phyloP scores from a whole-genome alignment of 83 land plant genomes.

The Picea abies region DNA sequence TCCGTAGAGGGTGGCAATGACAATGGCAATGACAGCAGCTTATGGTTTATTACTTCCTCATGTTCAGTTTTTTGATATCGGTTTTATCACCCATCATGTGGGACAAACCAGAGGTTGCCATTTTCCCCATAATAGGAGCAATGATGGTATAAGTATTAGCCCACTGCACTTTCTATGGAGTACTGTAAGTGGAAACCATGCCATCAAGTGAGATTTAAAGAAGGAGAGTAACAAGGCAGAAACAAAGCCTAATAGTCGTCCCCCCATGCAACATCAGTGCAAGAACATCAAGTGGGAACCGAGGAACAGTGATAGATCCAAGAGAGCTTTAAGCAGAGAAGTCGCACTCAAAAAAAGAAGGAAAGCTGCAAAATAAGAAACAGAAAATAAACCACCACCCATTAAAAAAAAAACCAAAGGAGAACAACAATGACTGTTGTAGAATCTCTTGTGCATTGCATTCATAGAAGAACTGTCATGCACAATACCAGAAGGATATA shows the following conservation, averaged over 20 bases:
- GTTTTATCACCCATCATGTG: no score
- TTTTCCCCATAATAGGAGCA: no score
- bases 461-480: not conserved
- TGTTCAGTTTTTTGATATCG: no score
- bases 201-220: not conserved
- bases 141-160: no score
- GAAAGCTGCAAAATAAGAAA: not conserved
- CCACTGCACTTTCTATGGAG: no score
- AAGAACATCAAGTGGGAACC: slow-evolving; percentile 4
- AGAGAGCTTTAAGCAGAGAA: not conserved
- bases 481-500: no score
- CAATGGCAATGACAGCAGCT: no score
- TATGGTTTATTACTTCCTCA: no score
- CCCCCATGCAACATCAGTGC: not conserved
- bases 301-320: not conserved
- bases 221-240: not conserved
- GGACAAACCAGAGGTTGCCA: no score
- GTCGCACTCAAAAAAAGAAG: not conserved
- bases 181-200: not conserved
- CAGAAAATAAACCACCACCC: no score
- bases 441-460: not conserved
- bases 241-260: not conserved
- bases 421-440: not conserved
- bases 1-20: no score
- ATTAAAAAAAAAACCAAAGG: not conserved